A percentile compares a stretch with the other conserved stretches of the same genome.
These are phyloP conservation scores for Leccinum barrowsii DNA, from an alignment of 768 basidiomycete genomes.

Conservation along the genomic window DNA sequence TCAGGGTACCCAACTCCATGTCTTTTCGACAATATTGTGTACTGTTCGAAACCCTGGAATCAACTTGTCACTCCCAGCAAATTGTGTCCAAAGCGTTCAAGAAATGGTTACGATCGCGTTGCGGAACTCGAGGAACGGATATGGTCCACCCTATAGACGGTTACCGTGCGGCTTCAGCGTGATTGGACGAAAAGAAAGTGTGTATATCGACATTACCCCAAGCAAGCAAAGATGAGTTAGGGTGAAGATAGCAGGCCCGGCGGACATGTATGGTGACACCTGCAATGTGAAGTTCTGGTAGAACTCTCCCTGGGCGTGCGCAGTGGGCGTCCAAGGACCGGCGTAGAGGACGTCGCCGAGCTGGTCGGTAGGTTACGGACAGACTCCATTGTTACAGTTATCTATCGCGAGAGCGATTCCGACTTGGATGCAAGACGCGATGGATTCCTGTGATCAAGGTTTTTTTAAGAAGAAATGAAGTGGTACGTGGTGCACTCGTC, in stretches of 20 bases:
- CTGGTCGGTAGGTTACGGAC: slow-evolving; percentile 18
- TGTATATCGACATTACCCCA: not conserved
- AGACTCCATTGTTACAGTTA: slow-evolving; percentile 19
- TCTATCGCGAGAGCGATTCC: slow-evolving; percentile 29
- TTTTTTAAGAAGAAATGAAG: not conserved
- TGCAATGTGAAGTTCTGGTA: slow-evolving; percentile 30
- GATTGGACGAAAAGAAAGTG: not conserved
- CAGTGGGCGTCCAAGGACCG: slow-evolving; percentile 26
- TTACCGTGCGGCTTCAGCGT: not conserved
- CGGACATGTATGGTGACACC: not conserved
- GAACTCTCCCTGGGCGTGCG: slow-evolving; percentile 14
- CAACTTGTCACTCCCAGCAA: not conserved
- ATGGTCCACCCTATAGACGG: not conserved
- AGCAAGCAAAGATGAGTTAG: slow-evolving; percentile 25
- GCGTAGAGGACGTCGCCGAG: slow-evolving; percentile 29
- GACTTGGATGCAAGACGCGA: slow-evolving; percentile 21
- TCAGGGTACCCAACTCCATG: not conserved
- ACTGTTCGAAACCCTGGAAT: not conserved
- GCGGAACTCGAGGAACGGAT: not conserved
- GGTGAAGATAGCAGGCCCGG: slow-evolving; percentile 29
- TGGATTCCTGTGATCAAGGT: slow-evolving; percentile 12
- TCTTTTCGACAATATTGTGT: not conserved
- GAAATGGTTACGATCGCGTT: slow-evolving; percentile 21
- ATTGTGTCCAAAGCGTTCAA: not conserved
- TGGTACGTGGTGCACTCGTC: not conserved